phyloP scores from a whole-genome alignment of 2,329 filamentous ascomycete species.

The Colletotrichum lentis region DNA sequence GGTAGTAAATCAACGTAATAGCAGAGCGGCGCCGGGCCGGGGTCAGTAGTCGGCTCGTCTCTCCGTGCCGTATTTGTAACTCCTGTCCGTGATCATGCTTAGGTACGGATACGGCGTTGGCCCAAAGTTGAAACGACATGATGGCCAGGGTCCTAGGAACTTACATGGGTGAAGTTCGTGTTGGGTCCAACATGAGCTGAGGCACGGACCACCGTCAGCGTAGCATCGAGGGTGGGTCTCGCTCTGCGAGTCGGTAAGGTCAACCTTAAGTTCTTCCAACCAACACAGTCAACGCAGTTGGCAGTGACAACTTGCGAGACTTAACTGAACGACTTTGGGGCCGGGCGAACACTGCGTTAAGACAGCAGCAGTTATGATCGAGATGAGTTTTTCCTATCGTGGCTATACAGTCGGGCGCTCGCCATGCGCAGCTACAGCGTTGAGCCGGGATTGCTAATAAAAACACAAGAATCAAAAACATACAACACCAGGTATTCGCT shows the following conservation, averaged over 20 bases:
- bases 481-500: too few relatives aligned
- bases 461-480: too few relatives aligned
- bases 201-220: neutral
- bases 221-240: neutral
- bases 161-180: constrained; percentile 2
- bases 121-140: neutral
- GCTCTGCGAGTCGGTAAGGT: neutral
- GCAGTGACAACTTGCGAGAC: neutral
- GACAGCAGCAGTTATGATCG: neutral
- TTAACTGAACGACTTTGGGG: neutral
- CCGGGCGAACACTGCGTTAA: neutral
- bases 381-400: neutral
- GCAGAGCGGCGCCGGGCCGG: neutral
- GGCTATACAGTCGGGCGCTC: neutral
- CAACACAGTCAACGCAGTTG: neutral
- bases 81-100: neutral
- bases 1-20: constrained; percentile 3
- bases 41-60: neutral
- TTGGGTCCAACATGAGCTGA: constrained; percentile 6
- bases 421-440: too few relatives aligned
- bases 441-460: too few relatives aligned
- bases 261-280: neutral
- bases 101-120: constrained; percentile 2
- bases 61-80: neutral
- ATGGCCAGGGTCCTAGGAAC: constrained; percentile 2